Percentiles rank a stretch among this genome's conserved stretches.
Conservation (phyloP, 108 stramenopile species). For the Cyclostephanos invisitatus region DNA sequence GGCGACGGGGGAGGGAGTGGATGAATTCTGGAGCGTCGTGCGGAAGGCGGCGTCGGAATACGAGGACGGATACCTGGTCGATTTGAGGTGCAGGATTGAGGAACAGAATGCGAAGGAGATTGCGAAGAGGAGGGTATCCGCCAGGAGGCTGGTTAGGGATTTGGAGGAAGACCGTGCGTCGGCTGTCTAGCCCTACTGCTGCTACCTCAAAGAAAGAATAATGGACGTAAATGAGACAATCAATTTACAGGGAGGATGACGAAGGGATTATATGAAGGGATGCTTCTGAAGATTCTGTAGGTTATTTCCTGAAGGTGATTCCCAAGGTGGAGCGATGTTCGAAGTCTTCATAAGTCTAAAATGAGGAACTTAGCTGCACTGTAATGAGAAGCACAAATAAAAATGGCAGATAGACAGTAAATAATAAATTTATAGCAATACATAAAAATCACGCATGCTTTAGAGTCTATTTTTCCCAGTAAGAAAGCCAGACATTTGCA, state of each 20-base stretch:
- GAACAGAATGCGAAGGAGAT: constrained; percentile 75
- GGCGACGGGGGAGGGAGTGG: constrained; percentile 93
- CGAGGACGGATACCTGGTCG: constrained; percentile 84
- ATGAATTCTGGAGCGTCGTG: constrained; percentile 85
- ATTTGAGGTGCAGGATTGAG: constrained; percentile 81
- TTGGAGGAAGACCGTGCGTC: constrained; percentile 35
- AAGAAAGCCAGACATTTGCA: background rate
- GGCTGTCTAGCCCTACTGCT: background rate
- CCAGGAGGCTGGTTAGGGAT: constrained; percentile 63
- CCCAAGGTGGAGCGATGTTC: too few species aligned
- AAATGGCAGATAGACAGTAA: too few species aligned
- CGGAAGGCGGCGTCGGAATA: constrained; percentile 81
- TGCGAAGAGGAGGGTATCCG: constrained; percentile 58
- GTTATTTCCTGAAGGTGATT: too few species aligned
- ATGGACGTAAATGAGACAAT: too few species aligned
- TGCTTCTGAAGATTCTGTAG: too few species aligned
- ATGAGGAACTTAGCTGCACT: too few species aligned
- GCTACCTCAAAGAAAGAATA: background rate
- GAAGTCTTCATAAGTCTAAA: too few species aligned
- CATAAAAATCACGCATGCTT: too few species aligned
- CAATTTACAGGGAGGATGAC: too few species aligned
- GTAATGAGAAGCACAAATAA: too few species aligned
- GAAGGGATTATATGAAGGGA: too few species aligned
- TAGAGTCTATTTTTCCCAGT: background rate
- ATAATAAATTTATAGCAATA: too few species aligned